A percentile compares a stretch with the other conserved stretches of the same genome.
Conservation (phyloP, 106 monocot genomes). For the Gastrodia elata region DNA sequence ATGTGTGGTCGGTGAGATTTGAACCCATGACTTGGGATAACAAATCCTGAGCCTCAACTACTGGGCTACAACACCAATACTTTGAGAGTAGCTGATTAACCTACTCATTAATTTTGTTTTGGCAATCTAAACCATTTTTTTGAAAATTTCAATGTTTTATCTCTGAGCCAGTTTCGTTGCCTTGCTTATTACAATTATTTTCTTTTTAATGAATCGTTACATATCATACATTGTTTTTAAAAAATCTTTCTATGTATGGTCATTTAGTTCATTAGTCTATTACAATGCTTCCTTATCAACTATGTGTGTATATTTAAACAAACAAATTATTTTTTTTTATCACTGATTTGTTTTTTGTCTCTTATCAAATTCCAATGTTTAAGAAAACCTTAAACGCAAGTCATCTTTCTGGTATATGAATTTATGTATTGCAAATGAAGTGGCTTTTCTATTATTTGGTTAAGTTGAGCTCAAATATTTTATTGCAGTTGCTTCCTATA, state of each 20-base stretch:
- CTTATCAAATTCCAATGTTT: neutral
- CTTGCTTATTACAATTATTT: neutral
- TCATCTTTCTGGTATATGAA: neutral
- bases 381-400: neutral
- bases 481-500: neutral
- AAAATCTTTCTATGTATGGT: neutral
- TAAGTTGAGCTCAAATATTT: neutral
- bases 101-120: neutral
- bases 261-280: neutral
- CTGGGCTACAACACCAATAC: too few species aligned
- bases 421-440: neutral
- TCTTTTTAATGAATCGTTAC: neutral
- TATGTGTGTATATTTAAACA: neutral
- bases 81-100: too few species aligned
- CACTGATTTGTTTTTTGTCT: neutral
- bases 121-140: neutral
- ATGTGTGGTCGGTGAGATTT: too few species aligned
- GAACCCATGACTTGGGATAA: too few species aligned
- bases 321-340: neutral
- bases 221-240: neutral
- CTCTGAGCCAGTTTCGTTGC: neutral
- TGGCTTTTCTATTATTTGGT: neutral
- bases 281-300: neutral
- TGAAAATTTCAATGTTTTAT: neutral
- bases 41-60: too few species aligned